Evolutionary conservation across 2,329 filamentous ascomycete genomes (phyloP).

Genomic region (Aspergillus novofumigatus): DNA sequence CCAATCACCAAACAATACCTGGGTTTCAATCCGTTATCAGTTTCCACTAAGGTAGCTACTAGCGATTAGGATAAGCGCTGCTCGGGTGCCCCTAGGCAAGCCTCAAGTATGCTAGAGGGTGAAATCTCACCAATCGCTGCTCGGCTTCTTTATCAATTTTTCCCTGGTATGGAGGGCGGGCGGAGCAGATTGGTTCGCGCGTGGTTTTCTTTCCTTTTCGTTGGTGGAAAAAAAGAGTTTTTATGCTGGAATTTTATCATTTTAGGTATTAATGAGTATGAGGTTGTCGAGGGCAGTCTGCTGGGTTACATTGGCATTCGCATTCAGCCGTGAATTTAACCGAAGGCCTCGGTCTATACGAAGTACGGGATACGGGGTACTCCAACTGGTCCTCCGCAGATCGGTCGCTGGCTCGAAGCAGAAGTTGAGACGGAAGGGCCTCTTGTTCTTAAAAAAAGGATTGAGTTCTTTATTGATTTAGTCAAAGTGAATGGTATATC

Average conservation of each 20-base stretch:
- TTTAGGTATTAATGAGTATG: too few species aligned
- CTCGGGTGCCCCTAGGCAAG: too few species aligned
- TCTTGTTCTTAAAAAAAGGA: too few species aligned
- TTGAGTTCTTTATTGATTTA: too few species aligned
- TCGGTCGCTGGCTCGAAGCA: background rate
- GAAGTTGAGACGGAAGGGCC: too few species aligned
- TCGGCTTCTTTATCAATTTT: background rate
- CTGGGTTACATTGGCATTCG: too few species aligned
- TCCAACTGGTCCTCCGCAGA: background rate
- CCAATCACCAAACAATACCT: background rate
- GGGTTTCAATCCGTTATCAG: too few species aligned
- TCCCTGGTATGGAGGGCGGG: background rate
- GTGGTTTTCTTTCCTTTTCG: background rate
- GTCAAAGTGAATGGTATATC: too few species aligned
- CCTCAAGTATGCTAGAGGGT: too few species aligned
- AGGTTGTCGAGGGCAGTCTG: too few species aligned
- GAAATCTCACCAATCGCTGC: background rate
- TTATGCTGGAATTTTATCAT: too few species aligned
- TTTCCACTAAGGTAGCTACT: background rate
- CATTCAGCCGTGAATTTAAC: background rate
- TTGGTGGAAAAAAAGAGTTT: background rate
- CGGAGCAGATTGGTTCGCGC: background rate
- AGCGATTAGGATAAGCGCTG: background rate
- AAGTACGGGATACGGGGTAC: background rate
- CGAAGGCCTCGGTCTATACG: background rate